Percentiles rank a stretch among this genome's conserved stretches.
Conservation (phyloP, 225 moss, liverwort and hornwort genomes). For the Rhytidiadelphus loreus region DNA sequence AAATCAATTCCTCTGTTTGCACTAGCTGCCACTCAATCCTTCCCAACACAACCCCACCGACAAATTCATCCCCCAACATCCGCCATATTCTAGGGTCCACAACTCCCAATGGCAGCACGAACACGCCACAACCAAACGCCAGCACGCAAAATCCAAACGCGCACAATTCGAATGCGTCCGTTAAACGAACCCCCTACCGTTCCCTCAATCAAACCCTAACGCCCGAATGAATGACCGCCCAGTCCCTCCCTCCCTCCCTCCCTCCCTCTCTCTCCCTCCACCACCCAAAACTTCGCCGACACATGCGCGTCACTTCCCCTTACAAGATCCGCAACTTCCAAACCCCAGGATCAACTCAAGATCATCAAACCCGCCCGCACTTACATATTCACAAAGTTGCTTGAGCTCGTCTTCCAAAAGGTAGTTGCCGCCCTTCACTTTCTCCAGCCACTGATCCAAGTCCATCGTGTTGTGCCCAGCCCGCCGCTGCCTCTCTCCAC, state of each 20-base stretch:
- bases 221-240: not conserved
- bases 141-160: not conserved
- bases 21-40: not conserved
- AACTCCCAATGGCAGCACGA: not conserved
- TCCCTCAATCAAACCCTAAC: constrained; percentile 6
- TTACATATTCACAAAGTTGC: constrained; percentile 96
- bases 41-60: not conserved
- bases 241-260: not conserved
- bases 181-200: not conserved
- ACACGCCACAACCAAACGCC: not conserved
- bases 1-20: not conserved
- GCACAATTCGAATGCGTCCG: not conserved
- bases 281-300: not conserved
- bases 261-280: not conserved
- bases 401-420: constrained; percentile 96
- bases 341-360: not conserved
- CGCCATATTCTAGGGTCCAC: not conserved
- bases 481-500: not conserved
- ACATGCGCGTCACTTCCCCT: not conserved
- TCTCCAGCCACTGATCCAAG: constrained; percentile 99
- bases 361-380: not conserved
- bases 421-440: constrained; percentile 91
- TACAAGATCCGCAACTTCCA: not conserved
- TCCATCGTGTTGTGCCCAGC: constrained; percentile 67
- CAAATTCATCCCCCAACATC: not conserved